phyloP scores from a whole-genome alignment of 2,329 filamentous ascomycete species.

The Colletotrichum lindemuthianum region DNA sequence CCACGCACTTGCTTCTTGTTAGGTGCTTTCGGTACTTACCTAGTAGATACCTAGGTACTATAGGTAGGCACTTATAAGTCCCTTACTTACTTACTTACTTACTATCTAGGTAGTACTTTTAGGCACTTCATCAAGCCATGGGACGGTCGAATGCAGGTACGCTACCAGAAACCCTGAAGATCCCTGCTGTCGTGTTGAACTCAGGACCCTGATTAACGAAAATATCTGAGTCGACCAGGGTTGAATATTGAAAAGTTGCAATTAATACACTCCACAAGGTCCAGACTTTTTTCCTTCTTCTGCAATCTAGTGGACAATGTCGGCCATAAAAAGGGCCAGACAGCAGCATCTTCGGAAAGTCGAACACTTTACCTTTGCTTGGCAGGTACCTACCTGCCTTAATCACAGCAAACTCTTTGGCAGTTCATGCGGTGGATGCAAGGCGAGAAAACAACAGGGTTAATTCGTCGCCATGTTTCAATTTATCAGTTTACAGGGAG shows the following conservation, averaged over 20 bases:
- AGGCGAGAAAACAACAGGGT: background rate
- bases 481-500: no score
- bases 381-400: background rate
- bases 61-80: no score
- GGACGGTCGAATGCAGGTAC: background rate
- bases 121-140: background rate
- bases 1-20: background rate
- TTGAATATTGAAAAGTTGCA: slow-evolving; percentile 12
- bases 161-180: slow-evolving; percentile 9
- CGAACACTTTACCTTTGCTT: no score
- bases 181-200: slow-evolving; percentile 21
- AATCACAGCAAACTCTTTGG: slow-evolving; percentile 14
- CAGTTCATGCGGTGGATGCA: slow-evolving; percentile 18
- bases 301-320: background rate
- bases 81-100: no score
- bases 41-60: background rate
- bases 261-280: slow-evolving; percentile 15
- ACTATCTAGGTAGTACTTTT: no score
- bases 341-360: no score
- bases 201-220: slow-evolving; percentile 29
- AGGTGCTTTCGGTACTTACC: background rate
- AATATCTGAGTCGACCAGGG: slow-evolving; percentile 6
- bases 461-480: background rate
- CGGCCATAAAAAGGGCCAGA: no score
- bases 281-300: slow-evolving; percentile 2